Evolutionary conservation across 176 grass and related monocot species (phyloP), one percentile per base, ranked within the genome.

Genomic region (Microstegium vimineum): DNA sequence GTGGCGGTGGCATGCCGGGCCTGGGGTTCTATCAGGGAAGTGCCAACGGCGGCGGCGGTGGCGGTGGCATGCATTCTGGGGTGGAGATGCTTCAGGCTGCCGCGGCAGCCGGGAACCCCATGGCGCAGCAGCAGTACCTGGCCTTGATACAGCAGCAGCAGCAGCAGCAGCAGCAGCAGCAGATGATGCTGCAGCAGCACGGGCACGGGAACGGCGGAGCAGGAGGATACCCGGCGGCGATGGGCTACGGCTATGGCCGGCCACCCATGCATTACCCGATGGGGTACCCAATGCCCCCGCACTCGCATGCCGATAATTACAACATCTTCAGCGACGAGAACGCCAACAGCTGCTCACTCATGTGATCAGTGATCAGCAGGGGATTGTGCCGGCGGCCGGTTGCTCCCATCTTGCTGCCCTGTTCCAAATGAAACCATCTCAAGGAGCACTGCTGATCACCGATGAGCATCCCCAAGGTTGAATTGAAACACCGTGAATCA

Each of bases 271-370:
- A 51, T 4, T 89, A 85, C 52, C 71, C 83, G 3, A 88, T 85
- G 82, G 15, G 22, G 0, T 79, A 87, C 60, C 81, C 81, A 6
- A 63, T 88, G 81, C 84, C 71, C n/a, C 69, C 81, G 69, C 85
- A 90, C 26, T 64, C 61, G n/a, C 87, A 88, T 8, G 40, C 71
- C 0, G 84, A 92, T 10, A 74, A 82, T 0, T 92, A 92, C 73
- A 94, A 88, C 80, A 81, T 87, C 82, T 94, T 94, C 74, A 94
- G 90, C 22, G 93, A 94, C 69, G 93, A 94, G 80, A 90, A 94
- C 64, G 77, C 92, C 49, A 88, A 88, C 79, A 92, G 90, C 69
- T 94, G 93, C 87, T 94, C 87, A 0, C 63, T 92, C 47, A 94
- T 94, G 93, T 94, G 92, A 94, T 80, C 6, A 12, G 93, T 94